A percentile compares a stretch with the other conserved stretches of the same genome.
These are phyloP conservation scores for Calonectria fujianensis DNA, from an alignment of 2,329 filamentous ascomycete species.

Conservation along the genomic window DNA sequence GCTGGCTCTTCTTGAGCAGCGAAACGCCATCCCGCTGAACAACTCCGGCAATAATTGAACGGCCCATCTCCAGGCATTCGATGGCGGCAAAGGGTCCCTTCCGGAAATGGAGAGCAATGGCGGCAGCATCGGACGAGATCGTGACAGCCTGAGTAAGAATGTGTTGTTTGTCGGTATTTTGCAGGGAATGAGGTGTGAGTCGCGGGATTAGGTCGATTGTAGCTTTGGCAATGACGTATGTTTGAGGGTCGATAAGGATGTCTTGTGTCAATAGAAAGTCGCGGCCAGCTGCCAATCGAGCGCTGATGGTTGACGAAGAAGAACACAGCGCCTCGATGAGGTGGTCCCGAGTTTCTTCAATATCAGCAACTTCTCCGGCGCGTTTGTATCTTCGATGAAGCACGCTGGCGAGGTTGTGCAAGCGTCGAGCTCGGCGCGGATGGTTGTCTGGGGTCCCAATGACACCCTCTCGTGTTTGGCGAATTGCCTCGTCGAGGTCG, in stretches of 20 bases:
- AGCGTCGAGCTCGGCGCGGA: conserved; percentile 3
- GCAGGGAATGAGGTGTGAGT: not conserved
- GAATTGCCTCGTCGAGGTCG: conserved; percentile 1
- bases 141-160: not conserved
- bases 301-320: conserved; percentile 2
- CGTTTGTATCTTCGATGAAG: not conserved
- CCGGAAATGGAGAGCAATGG: conserved; percentile 10
- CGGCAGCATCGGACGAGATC: conserved; percentile 19
- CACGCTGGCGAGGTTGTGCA: conserved; percentile 12
- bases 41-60: not conserved
- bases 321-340: not conserved
- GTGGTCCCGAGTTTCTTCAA: not conserved
- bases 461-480: conserved; percentile 1
- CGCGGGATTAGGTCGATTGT: conserved; percentile 22
- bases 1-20: not conserved
- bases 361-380: not conserved
- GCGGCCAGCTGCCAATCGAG: conserved; percentile 8
- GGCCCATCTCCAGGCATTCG: conserved; percentile 15
- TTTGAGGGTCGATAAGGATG: conserved; percentile 4
- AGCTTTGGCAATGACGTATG: conserved; percentile 4
- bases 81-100: conserved; percentile 15
- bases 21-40: conserved; percentile 1
- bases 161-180: not conserved
- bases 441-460: not conserved
- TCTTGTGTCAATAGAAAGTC: conserved; percentile 4